Conservation (phyloP, 352 stramenopile species). For the Phytophthora idaei region DNA sequence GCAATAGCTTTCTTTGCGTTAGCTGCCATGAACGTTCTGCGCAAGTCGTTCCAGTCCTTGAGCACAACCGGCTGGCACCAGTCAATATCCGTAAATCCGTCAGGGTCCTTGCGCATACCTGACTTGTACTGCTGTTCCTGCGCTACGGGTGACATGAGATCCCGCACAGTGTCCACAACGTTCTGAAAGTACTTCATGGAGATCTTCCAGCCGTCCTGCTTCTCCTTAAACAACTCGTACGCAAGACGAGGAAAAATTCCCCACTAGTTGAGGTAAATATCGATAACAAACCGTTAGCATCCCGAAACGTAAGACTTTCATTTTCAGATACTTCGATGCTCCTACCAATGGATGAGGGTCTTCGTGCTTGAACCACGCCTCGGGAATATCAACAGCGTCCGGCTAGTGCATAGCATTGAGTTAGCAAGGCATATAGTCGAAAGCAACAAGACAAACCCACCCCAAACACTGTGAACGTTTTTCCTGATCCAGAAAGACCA, state of each 20-base stretch:
- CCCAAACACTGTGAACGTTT: constrained; percentile 95
- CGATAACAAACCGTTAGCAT: constrained; percentile 9
- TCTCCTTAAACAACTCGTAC: constrained; percentile 95
- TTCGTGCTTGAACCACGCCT: constrained; percentile 95
- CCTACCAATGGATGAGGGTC: constrained; percentile 78
- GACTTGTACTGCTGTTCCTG: constrained; percentile 96
- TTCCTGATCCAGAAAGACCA: constrained; percentile 91
- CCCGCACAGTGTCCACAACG: constrained; percentile 94
- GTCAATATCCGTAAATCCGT: constrained; percentile 96
- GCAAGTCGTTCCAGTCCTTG: constrained; percentile 94
- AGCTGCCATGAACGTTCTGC: constrained; percentile 89
- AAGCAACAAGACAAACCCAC: constrained; percentile 30
- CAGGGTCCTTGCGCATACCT: constrained; percentile 93
- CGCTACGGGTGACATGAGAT: constrained; percentile 93
- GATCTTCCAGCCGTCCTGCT: constrained; percentile 96
- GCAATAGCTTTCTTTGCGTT: constrained; percentile 94
- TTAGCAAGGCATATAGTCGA: background rate
- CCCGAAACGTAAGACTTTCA: background rate
- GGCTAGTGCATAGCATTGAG: constrained; percentile 39
- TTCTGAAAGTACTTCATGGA: constrained; percentile 98
- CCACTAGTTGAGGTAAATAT: constrained; percentile 52
- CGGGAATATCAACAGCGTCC: constrained; percentile 92
- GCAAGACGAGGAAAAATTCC: constrained; percentile 92
- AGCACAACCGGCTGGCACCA: constrained; percentile 93
- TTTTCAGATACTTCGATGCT: background rate